Evolutionary conservation across 176 grass and related monocot genomes (phyloP).

Genomic region (Phoenix dactylifera): DNA sequence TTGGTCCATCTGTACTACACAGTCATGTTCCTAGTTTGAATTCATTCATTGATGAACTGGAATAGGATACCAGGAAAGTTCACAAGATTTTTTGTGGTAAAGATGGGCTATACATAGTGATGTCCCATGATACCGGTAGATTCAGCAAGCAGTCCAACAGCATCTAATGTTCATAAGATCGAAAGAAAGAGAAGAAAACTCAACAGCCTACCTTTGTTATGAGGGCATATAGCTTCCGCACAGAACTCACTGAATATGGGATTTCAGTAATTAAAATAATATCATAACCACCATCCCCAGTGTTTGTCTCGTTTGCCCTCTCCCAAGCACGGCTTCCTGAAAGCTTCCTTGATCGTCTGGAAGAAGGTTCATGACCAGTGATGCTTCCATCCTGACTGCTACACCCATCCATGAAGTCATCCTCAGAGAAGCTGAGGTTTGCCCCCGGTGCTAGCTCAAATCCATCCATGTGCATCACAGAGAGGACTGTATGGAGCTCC

Average conservation of each 20-base stretch:
- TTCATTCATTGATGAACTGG: too few relatives aligned
- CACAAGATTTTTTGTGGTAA: too few relatives aligned
- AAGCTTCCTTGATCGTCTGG: constrained; percentile 72
- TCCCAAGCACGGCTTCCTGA: constrained; percentile 91
- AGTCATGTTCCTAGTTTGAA: too few relatives aligned
- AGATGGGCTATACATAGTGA: too few relatives aligned
- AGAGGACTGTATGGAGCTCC: constrained; percentile 71
- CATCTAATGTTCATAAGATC: too few relatives aligned
- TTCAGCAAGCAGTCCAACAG: too few relatives aligned
- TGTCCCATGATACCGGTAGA: too few relatives aligned
- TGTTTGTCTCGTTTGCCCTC: constrained; percentile 58
- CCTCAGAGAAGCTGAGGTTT: constrained; percentile 82
- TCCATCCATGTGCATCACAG: constrained; percentile 37
- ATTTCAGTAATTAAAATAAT: constrained; percentile 76
- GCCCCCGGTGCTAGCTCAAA: constrained; percentile 20
- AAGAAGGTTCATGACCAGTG: constrained; percentile 44
- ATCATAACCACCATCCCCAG: constrained; percentile 65
- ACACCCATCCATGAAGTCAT: constrained; percentile 74
- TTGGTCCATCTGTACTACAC: too few relatives aligned
- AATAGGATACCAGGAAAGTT: too few relatives aligned
- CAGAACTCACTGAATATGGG: constrained; percentile 36
- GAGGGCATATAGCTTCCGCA: constrained; percentile 80
- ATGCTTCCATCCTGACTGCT: constrained; percentile 75
- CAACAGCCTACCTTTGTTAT: constrained; percentile 68
- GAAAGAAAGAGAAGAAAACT: not conserved